Conservation (phyloP, 805 yeast genomes). For the Priceomyces fermenticarens region DNA sequence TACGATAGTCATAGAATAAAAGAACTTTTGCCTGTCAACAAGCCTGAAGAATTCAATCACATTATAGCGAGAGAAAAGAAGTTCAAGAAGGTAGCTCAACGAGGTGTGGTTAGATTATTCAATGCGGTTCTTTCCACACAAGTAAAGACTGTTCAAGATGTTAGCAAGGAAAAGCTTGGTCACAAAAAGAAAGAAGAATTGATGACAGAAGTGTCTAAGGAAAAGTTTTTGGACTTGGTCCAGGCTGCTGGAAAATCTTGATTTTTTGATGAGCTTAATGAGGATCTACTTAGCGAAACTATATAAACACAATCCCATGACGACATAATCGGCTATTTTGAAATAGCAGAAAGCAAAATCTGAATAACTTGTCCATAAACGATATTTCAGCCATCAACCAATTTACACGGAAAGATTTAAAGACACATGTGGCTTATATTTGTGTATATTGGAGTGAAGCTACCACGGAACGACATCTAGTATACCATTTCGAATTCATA, state of each 20-base stretch:
- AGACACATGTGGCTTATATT: no score
- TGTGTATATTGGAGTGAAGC: no score
- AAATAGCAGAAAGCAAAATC: no score
- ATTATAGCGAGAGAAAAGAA: constrained; percentile 64
- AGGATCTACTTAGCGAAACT: no score
- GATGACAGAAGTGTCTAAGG: constrained; percentile 80
- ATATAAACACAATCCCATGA: no score
- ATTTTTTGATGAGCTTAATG: background rate
- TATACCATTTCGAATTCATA: no score
- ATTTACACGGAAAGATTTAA: no score
- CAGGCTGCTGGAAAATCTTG: constrained; percentile 62
- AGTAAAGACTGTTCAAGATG: constrained; percentile 51
- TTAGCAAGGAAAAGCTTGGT: constrained; percentile 44
- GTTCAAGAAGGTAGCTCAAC: constrained; percentile 77
- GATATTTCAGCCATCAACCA: no score
- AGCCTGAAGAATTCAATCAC: constrained; percentile 53
- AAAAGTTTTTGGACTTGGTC: constrained; percentile 83
- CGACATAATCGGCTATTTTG: no score
- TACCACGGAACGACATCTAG: no score
- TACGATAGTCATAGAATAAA: constrained; percentile 66
- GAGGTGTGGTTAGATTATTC: constrained; percentile 81
- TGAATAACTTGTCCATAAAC: no score
- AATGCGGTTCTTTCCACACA: constrained; percentile 84
- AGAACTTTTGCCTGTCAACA: constrained; percentile 65
- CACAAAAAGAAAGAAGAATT: constrained; percentile 54